Conservation (phyloP, 306 rosid genomes). For the Trifolium pratense region DNA sequence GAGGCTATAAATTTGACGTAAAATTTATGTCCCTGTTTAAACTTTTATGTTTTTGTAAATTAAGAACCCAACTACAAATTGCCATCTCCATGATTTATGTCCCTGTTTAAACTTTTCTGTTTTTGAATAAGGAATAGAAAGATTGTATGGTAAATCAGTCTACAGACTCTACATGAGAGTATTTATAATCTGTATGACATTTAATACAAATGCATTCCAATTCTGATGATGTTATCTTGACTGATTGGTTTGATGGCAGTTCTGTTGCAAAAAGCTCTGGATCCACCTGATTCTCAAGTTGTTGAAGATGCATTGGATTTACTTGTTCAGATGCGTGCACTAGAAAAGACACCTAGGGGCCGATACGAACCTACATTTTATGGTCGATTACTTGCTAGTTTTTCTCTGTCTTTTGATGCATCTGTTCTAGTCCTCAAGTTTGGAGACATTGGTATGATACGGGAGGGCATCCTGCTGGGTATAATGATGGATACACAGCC, state of each 20-base stretch:
- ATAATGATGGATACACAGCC: constrained; percentile 85
- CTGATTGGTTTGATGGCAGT: constrained; percentile 55
- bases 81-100: neutral
- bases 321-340: constrained; percentile 69
- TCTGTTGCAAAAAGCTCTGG: constrained; percentile 81
- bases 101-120: too few relatives aligned
- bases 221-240: constrained; percentile 32
- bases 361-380: constrained; percentile 82
- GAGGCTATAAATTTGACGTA: constrained; percentile 24
- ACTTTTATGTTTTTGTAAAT: constrained; percentile 1
- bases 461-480: constrained; percentile 85
- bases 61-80: constrained; percentile 15
- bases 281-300: constrained; percentile 68
- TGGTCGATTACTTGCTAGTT: constrained; percentile 78
- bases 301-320: constrained; percentile 72
- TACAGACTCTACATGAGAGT: neutral
- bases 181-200: neutral
- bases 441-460: constrained; percentile 80
- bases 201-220: constrained; percentile 4
- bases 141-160: neutral
- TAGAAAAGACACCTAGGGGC: constrained; percentile 67
- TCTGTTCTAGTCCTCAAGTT: constrained; percentile 81
- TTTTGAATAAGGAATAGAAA: neutral
- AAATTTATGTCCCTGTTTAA: constrained; percentile 30
- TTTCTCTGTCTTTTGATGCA: constrained; percentile 82